These are phyloP conservation scores for Coniella vitis DNA, from an alignment of 2,329 filamentous ascomycete genomes.

Conservation along the genomic window DNA sequence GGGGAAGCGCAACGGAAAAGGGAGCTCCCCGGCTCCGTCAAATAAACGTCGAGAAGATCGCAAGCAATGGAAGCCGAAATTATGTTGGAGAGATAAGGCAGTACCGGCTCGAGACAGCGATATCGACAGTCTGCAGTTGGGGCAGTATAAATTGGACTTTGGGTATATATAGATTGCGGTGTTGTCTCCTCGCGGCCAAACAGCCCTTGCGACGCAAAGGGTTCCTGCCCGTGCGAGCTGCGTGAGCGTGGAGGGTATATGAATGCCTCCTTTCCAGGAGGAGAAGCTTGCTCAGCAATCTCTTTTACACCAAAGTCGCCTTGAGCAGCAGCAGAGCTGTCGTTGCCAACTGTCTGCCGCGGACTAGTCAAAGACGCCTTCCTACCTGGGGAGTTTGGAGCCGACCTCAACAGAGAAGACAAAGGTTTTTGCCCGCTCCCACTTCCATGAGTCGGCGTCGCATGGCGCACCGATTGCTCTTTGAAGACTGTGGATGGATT, in stretches of 20 bases:
- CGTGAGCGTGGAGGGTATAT: not conserved
- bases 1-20: conserved; percentile 38
- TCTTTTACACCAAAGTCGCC: conserved; percentile 20
- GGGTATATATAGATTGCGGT: conserved; percentile 13
- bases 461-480: conserved; percentile 3
- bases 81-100: conserved; percentile 32
- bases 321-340: not conserved
- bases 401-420: conserved; percentile 16
- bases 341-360: conserved; percentile 4
- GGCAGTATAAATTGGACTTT: conserved; percentile 21
- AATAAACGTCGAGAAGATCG: conserved; percentile 41
- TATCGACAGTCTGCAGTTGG: conserved; percentile 30
- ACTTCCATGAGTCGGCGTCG: conserved; percentile 9
- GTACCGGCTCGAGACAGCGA: conserved; percentile 32
- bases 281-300: conserved; percentile 24
- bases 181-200: conserved; percentile 13
- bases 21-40: conserved; percentile 37
- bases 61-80: conserved; percentile 35
- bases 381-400: conserved; percentile 3
- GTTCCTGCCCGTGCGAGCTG: not conserved
- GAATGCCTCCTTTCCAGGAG: conserved; percentile 15
- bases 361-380: conserved; percentile 9
- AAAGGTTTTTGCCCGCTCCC: conserved; percentile 16
- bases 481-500: conserved; percentile 5
- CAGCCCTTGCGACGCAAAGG: conserved; percentile 7